phyloP scores from a whole-genome alignment of 2,329 filamentous ascomycete genomes.

The Chalara sp. region DNA sequence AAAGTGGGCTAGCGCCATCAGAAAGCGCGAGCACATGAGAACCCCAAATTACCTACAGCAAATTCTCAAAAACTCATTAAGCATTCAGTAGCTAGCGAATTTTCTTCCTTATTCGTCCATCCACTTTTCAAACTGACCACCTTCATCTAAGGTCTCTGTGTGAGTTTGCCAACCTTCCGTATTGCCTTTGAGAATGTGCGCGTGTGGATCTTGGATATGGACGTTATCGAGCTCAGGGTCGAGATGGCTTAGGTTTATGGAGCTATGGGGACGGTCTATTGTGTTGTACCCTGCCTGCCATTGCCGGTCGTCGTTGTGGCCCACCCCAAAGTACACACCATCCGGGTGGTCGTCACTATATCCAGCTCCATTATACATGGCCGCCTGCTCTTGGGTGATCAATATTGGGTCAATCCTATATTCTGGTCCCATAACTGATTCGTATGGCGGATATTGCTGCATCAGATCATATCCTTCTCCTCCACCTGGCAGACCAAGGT shows the following conservation, averaged over 20 bases:
- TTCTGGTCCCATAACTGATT: conserved; percentile 10
- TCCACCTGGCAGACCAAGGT: conserved; percentile 32
- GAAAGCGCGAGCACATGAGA: too few relatives aligned
- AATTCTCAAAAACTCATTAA: too few relatives aligned
- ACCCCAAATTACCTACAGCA: too few relatives aligned
- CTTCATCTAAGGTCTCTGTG: conserved; percentile 22
- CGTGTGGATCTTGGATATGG: conserved; percentile 24
- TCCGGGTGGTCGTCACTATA: conserved; percentile 12
- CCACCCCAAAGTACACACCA: conserved; percentile 17
- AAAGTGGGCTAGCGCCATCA: too few relatives aligned
- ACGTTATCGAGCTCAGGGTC: conserved; percentile 16
- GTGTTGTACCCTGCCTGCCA: conserved; percentile 13
- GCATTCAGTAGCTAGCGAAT: too few relatives aligned
- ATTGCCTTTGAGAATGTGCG: conserved; percentile 21
- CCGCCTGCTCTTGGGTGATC: conserved; percentile 13
- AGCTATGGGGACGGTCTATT: conserved; percentile 5
- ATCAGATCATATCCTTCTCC: conserved; percentile 20
- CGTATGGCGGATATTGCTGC: conserved; percentile 15
- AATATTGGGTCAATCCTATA: conserved; percentile 23
- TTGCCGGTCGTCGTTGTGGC: conserved; percentile 14
- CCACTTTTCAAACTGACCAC: conserved; percentile 28
- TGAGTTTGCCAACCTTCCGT: conserved; percentile 25
- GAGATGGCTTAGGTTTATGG: conserved; percentile 16
- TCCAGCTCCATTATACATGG: conserved; percentile 10
- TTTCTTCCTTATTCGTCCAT: conserved; percentile 13